Evolutionary conservation across 306 rosid genomes (phyloP), one percentile per base, ranked within the genome.

Genomic region (Potentilla sterilis): DNA sequence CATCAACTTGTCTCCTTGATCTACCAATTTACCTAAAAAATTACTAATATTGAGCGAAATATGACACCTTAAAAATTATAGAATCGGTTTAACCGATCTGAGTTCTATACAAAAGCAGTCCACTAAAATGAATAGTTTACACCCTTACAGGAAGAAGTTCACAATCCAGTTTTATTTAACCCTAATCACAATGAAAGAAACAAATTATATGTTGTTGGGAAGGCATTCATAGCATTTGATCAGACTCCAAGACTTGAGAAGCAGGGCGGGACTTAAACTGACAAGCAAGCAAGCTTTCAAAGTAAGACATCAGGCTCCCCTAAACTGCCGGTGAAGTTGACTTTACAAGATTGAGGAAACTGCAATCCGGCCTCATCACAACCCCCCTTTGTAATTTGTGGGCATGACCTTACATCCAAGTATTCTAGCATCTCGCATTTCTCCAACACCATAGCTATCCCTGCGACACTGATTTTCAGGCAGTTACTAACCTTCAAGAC

Each of bases 361-460:
- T 67, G 87, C 80, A 92, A 74, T 69, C 93, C 97, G 62, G 87
- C 93, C 89, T 80, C 97, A 18, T 89, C 95, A 9, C 89, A 89
- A 73, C 82, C 87, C 6, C 85, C 95, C 89, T 84, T 84, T 9
- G 99, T 95, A 69, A 92, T 84, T 51, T 80, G 86, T 0, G 96
- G 96, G 82, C 99, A 92, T 28, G 97, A 86, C 79, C 97, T 90
- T 78, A 95, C 97, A 78, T 95, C 97, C 75, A 95, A 83, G 80
- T 92, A 95, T 67, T 92, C 85, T 58, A 92, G 84, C 75, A 75
- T 77, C 64, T 24, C 66, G 81, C 97, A 92, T 75, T 87, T 89
- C 75, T 87, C 88, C 74, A 86, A 38, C 67, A 95, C 84, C 86
- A 85, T 78, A 67, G 92, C 81, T 52, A 95, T 83, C n/a, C 91